These are phyloP conservation scores for Candida boleticola DNA, from an alignment of 805 yeast genomes.

Conservation along the genomic window DNA sequence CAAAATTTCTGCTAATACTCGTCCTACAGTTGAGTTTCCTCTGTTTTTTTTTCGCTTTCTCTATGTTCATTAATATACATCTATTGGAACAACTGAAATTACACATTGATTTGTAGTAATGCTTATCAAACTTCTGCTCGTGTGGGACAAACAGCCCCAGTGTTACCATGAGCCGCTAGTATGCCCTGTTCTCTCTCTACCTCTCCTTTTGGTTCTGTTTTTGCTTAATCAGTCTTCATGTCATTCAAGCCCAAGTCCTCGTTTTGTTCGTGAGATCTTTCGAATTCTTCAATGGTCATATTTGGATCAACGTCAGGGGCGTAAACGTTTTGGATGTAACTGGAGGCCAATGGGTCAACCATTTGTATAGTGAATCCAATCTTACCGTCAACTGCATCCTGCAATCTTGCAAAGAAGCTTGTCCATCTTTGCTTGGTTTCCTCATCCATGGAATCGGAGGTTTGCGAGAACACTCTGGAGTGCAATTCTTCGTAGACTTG, in stretches of 20 bases:
- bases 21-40: too few species aligned
- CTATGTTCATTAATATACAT: too few species aligned
- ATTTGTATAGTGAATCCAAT: slow-evolving; percentile 77
- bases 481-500: slow-evolving; percentile 91
- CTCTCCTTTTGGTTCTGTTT: too few species aligned
- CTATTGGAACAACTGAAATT: too few species aligned
- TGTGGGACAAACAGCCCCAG: too few species aligned
- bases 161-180: too few species aligned
- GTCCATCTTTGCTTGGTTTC: slow-evolving; percentile 81
- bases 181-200: too few species aligned
- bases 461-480: slow-evolving; percentile 75
- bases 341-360: slow-evolving; percentile 95
- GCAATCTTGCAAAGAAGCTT: slow-evolving; percentile 67
- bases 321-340: slow-evolving; percentile 95
- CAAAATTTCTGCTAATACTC: too few species aligned
- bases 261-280: slow-evolving; percentile 84
- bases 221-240: slow-evolving; percentile 34
- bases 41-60: too few species aligned
- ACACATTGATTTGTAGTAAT: too few species aligned
- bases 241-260: slow-evolving; percentile 84
- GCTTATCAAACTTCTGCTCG: too few species aligned
- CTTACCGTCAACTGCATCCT: slow-evolving; percentile 79
- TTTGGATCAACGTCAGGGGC: slow-evolving; percentile 99
- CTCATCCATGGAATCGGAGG: slow-evolving; percentile 88
- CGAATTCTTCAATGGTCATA: slow-evolving; percentile 87